Evolutionary conservation across 179 eudicot genomes (phyloP).

Genomic region (Beta macrorhiza): DNA sequence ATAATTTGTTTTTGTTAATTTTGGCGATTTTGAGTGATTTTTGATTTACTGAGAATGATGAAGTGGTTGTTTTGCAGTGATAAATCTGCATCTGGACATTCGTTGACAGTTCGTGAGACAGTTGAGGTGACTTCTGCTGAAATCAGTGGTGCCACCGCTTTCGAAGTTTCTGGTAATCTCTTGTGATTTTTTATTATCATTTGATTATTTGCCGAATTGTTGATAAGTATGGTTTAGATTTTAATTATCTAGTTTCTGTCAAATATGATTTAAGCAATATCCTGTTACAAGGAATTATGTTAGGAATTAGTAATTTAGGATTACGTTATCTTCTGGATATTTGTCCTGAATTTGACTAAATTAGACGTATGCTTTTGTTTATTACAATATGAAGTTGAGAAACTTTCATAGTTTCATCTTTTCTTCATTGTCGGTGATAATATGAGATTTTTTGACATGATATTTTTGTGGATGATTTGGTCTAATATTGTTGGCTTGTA

Average conservation of each 20-base stretch:
- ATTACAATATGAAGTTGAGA: not conserved
- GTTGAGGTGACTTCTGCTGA: conserved; percentile 65
- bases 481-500: not conserved
- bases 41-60: not conserved
- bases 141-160: conserved; percentile 73
- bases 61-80: conserved; percentile 44
- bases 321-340: not conserved
- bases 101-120: conserved; percentile 69
- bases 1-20: not conserved
- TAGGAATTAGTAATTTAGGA: not conserved
- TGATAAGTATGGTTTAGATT: not conserved
- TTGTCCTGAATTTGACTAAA: not conserved
- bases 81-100: conserved; percentile 83
- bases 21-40: not conserved
- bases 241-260: not conserved
- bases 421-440: not conserved
- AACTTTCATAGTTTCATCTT: not conserved
- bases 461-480: not conserved
- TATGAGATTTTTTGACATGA: not conserved
- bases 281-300: not conserved
- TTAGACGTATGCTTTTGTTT: not conserved
- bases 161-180: conserved; percentile 74
- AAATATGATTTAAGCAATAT: not conserved
- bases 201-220: not conserved
- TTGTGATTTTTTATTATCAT: not conserved